These are phyloP conservation scores for Picochlorum sp. DNA, from an alignment of 139 green algal species.

Conservation along the genomic window DNA sequence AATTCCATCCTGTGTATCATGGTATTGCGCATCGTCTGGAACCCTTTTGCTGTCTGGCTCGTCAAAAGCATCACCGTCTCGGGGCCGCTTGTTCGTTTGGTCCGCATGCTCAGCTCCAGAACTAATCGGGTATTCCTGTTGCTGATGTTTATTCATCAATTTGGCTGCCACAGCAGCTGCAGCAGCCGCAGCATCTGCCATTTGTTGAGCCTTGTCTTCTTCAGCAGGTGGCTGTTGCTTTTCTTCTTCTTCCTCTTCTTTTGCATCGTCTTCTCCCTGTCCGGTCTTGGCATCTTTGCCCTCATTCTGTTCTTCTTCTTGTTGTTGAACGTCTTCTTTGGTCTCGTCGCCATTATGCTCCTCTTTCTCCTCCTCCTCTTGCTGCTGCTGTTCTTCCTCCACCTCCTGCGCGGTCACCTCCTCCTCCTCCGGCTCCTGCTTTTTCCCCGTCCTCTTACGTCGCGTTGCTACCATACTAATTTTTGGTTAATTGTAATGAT, in stretches of 20 bases:
- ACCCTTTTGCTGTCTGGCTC: conserved; percentile 31
- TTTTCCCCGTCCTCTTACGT: background rate
- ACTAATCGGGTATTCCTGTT: conserved; percentile 9
- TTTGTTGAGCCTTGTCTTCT: conserved; percentile 1
- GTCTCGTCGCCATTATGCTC: background rate
- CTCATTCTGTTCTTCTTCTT: background rate
- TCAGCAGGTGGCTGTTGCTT: background rate
- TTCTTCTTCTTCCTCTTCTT: conserved; percentile 1
- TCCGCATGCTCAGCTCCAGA: conserved; percentile 11
- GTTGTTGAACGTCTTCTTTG: background rate
- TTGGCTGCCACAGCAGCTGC: conserved; percentile 17
- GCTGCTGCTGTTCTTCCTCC: background rate
- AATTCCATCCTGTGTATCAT: background rate
- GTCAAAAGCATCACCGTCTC: conserved; percentile 18
- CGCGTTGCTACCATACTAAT: background rate
- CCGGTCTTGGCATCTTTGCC: background rate
- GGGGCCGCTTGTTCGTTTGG: conserved; percentile 28
- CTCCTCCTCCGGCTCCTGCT: background rate
- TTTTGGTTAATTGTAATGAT: too few species aligned
- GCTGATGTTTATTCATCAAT: conserved; percentile 15
- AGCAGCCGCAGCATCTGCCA: conserved; percentile 10
- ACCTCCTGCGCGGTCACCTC: background rate
- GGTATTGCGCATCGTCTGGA: background rate
- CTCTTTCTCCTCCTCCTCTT: background rate
- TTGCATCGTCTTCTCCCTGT: background rate